Evolutionary conservation across 2,329 filamentous ascomycete genomes (phyloP), one percentile per base, ranked within the genome.

Genomic region (Fusarium chlamydosporum): DNA sequence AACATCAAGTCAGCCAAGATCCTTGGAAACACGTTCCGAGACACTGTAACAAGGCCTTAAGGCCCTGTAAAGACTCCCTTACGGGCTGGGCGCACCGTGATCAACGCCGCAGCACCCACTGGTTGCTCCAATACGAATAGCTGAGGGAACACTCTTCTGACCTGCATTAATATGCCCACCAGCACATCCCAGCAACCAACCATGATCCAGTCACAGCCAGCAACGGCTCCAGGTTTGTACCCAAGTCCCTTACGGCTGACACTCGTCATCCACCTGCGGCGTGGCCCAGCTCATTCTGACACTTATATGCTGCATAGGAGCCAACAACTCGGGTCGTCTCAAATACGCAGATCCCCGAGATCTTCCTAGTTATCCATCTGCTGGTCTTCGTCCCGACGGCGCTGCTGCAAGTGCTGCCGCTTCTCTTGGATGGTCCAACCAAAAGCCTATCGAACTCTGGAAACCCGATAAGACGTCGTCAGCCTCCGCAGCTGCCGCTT

Each of bases 381-480:
- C 84, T 59, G 91, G 92, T 37, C 83, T 93, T 60, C 80, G 77
- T 55, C 72, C 82, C 43, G 82, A 85, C 71, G 82, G 81, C 72
- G 83, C 85, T 52, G 92, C 92, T 58, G 92, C 92, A 63, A 87
- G 90, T 68, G 88, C 91, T 56, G 93, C 93, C 55, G 92, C 92
- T 40, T 87, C 86, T 52, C 82, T 95, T 45, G 92, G 92, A 51
- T 92, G 92, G 83, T 84, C 88, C 48, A 92, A 88, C 74, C 88
- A 88, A 71, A 92, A 88, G 75, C 78, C 87, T 4, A 82, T 89
- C 51, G 86, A 92, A 76, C 82, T 84, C 76, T 92, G 89, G 89
- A 90, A 87, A 75, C 88, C 90, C 18, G 84, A 88, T 67, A 84
- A 84, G 43, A 85, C 78, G 4, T 77, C 85, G 81, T 84, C 84